Evolutionary conservation across 768 basidiomycete species (phyloP).

Genomic region (Lactifluus subvellereus): DNA sequence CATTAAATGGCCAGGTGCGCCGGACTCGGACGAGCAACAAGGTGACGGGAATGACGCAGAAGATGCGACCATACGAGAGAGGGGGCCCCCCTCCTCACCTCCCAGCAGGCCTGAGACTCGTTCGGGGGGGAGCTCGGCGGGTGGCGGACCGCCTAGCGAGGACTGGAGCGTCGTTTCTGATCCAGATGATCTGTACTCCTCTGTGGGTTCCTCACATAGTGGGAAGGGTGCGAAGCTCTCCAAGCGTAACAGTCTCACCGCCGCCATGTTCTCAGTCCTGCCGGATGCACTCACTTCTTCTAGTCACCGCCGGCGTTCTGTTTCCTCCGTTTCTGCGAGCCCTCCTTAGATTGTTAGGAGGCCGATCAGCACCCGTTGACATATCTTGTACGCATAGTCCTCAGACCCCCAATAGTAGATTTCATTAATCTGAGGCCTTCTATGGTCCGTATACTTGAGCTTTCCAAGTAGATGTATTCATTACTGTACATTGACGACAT

Average conservation of each 20-base stretch:
- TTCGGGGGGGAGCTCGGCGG: constrained; percentile 32
- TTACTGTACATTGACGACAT: constrained; percentile 27
- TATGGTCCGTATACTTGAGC: neutral
- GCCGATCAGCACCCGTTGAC: neutral
- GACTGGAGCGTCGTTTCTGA: constrained; percentile 90
- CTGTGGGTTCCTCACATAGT: constrained; percentile 40
- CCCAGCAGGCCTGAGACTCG: constrained; percentile 22
- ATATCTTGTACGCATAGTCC: neutral
- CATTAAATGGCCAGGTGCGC: constrained; percentile 51
- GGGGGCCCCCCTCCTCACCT: constrained; percentile 17
- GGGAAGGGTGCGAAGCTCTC: constrained; percentile 12
- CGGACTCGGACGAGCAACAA: constrained; percentile 13
- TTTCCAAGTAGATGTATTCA: constrained; percentile 1
- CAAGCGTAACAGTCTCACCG: constrained; percentile 43
- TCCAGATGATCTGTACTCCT: constrained; percentile 54
- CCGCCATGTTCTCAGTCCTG: constrained; percentile 24
- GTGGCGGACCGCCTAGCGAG: constrained; percentile 58
- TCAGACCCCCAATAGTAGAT: constrained; percentile 11
- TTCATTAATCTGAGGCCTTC: neutral
- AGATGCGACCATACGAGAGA: constrained; percentile 33
- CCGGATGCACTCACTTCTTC: constrained; percentile 23
- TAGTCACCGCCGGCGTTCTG: constrained; percentile 18
- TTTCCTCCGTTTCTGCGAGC: constrained; percentile 18
- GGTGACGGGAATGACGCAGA: constrained; percentile 32
- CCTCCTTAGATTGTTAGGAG: constrained; percentile 1